Evolutionary conservation across 306 rosid species (phyloP).

Genomic region (Delonix regia): DNA sequence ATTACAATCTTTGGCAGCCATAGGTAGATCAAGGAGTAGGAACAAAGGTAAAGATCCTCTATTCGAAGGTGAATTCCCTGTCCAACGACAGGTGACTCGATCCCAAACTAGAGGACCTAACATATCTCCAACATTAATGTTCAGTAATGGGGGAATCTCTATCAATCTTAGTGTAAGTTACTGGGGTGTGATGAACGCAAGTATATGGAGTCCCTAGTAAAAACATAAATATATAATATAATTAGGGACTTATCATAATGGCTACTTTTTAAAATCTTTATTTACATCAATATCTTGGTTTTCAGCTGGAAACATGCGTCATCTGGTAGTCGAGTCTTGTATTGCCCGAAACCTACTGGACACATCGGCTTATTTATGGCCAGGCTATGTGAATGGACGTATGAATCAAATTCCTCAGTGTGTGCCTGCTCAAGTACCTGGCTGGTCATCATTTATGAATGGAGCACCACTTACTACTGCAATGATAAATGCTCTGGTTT

Average conservation of each 20-base stretch:
- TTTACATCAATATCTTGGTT: not conserved
- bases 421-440: slow-evolving; percentile 55
- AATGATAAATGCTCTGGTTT: slow-evolving; percentile 56
- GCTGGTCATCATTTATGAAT: slow-evolving; percentile 68
- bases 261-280: slow-evolving; percentile 1
- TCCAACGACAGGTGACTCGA: too few relatives aligned
- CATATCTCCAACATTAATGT: not conserved
- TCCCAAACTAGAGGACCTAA: too few relatives aligned
- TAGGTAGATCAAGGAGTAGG: too few relatives aligned
- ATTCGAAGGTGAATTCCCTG: too few relatives aligned
- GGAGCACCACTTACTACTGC: slow-evolving; percentile 55
- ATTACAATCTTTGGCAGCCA: too few relatives aligned
- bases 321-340: slow-evolving; percentile 83
- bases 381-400: slow-evolving; percentile 63
- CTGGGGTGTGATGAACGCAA: too few relatives aligned
- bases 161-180: slow-evolving; percentile 15
- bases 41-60: too few relatives aligned
- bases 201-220: too few relatives aligned
- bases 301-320: slow-evolving; percentile 73
- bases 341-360: slow-evolving; percentile 70
- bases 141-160: not conserved
- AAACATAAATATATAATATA: too few relatives aligned
- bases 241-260: too few relatives aligned
- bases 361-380: slow-evolving; percentile 80
- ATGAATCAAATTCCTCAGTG: slow-evolving; percentile 62